Conservation (phyloP, 148 eudicot species). For the Chenopodium berlandieri region DNA sequence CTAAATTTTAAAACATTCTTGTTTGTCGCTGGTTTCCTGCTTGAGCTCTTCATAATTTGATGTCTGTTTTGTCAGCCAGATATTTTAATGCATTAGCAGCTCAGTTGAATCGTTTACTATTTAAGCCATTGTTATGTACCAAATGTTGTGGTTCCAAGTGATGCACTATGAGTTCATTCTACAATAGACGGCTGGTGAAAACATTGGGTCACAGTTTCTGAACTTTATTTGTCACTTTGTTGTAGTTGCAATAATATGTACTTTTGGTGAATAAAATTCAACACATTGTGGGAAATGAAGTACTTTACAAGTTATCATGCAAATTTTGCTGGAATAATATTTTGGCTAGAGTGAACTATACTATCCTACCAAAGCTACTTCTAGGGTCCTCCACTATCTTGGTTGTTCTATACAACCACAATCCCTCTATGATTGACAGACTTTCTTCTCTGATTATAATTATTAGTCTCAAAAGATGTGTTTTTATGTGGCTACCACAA, state of each 20-base stretch:
- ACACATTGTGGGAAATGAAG: neutral
- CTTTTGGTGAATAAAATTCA: neutral
- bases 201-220: neutral
- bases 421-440: too few species aligned
- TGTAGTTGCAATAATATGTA: neutral
- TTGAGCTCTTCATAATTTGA: neutral
- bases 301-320: neutral
- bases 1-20: neutral
- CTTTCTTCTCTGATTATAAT: neutral
- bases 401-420: neutral
- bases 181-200: neutral
- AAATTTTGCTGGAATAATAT: neutral
- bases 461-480: too few species aligned
- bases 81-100: neutral
- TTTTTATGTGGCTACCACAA: neutral
- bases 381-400: neutral
- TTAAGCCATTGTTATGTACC: neutral
- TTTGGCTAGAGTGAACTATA: neutral
- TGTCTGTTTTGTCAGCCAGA: neutral
- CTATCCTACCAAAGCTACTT: neutral
- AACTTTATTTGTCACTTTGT: neutral
- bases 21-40: neutral
- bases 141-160: neutral
- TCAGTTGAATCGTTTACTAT: neutral
- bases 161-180: neutral